Percentiles rank a stretch among this genome's conserved stretches.
Conservation (phyloP, 73 alveolate species). For the Tetrahymena malaccensis region DNA sequence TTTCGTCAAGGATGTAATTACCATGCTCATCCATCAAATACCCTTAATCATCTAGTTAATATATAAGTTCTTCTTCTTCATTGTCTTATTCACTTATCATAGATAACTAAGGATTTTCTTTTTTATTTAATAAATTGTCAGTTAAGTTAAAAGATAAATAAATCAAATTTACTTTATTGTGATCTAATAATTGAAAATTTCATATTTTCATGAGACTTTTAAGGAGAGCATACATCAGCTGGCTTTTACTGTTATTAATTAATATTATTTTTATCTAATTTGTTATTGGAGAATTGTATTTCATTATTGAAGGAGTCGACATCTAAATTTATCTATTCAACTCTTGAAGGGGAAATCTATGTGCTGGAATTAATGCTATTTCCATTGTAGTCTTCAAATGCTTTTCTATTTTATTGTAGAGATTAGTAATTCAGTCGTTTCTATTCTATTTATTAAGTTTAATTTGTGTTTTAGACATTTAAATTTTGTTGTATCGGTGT, state of each 20-base stretch:
- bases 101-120: neutral
- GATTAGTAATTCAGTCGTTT: neutral
- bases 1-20: neutral
- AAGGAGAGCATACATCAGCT: neutral
- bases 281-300: neutral
- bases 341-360: neutral
- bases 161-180: neutral
- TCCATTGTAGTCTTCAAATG: neutral
- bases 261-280: neutral
- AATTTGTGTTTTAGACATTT: neutral
- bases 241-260: neutral
- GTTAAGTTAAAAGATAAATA: neutral
- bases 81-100: neutral
- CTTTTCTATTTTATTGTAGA: neutral
- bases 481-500: neutral
- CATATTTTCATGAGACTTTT: neutral
- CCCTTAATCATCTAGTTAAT: neutral
- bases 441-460: neutral
- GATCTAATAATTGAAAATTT: neutral
- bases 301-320: neutral
- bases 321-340: neutral
- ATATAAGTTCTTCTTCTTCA: neutral
- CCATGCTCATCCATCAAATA: neutral
- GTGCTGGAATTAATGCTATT: neutral
- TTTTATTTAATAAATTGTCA: neutral